Evolutionary conservation across 2,329 filamentous ascomycete species (phyloP).

Genomic region (Sporothrix variecibatus): DNA sequence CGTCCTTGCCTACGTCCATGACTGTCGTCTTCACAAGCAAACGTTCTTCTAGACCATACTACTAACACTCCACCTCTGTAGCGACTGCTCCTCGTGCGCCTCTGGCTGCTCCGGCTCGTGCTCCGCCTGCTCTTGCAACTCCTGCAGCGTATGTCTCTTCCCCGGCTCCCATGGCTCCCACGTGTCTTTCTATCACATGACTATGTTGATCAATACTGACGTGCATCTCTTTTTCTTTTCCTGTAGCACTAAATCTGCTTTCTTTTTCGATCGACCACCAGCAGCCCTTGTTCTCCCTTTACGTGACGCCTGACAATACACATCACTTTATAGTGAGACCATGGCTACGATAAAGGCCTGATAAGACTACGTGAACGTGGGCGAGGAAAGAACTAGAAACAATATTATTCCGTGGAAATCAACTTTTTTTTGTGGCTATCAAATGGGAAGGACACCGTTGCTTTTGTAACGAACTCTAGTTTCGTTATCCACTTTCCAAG

Average conservation of each 20-base stretch:
- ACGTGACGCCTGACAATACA: neutral
- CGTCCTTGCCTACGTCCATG: no score
- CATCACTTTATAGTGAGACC: no score
- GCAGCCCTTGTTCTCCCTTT: neutral
- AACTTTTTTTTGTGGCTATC: neutral
- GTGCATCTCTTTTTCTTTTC: conserved; percentile 37
- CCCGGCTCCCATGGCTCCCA: neutral
- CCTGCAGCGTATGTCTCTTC: conserved; percentile 29
- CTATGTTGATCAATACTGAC: conserved; percentile 9
- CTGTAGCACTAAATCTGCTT: conserved; percentile 21
- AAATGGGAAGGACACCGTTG: neutral
- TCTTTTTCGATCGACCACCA: neutral
- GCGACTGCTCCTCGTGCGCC: conserved; percentile 31
- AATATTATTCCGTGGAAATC: neutral
- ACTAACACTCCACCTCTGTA: neutral
- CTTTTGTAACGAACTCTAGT: neutral
- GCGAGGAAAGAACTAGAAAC: neutral
- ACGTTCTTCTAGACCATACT: neutral
- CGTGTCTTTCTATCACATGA: neutral
- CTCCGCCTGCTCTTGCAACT: conserved; percentile 31
- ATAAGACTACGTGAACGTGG: neutral
- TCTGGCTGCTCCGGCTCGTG: conserved; percentile 32
- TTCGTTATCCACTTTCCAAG: neutral
- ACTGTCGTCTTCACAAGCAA: neutral
- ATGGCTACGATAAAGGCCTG: neutral